Percentiles rank a stretch among this genome's conserved stretches.
Conservation (phyloP, 805 yeast genomes). For the Candida mattraensis region DNA sequence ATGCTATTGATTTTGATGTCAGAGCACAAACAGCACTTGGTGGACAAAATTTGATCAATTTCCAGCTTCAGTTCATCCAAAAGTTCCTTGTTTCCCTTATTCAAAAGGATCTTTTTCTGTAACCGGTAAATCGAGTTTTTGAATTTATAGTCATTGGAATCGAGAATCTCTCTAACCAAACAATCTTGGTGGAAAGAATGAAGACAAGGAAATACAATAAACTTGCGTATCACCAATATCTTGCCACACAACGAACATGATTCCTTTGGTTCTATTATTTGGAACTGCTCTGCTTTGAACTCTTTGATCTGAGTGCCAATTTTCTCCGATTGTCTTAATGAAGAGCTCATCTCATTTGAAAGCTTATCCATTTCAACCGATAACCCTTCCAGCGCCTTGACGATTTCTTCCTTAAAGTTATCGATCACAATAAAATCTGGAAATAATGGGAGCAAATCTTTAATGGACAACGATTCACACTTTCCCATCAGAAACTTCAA, state of each 20-base stretch:
- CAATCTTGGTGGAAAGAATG: conserved; percentile 92
- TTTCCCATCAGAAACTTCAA: conserved; percentile 41
- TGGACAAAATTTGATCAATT: conserved; percentile 58
- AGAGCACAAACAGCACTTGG: conserved; percentile 75
- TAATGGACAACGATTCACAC: conserved; percentile 59
- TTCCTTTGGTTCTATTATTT: conserved; percentile 78
- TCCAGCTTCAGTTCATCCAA: conserved; percentile 39
- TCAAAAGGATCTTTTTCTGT: conserved; percentile 42
- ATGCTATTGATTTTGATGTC: conserved; percentile 68
- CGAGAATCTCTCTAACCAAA: conserved; percentile 57
- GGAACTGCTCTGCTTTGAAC: conserved; percentile 51
- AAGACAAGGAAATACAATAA: conserved; percentile 82
- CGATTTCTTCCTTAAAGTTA: conserved; percentile 79
- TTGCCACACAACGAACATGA: conserved; percentile 73
- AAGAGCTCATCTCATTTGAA: conserved; percentile 72
- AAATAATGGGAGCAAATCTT: conserved; percentile 79
- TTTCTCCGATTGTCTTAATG: conserved; percentile 57
- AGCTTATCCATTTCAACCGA: conserved; percentile 64
- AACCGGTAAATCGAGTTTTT: conserved; percentile 61
- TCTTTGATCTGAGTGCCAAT: conserved; percentile 59
- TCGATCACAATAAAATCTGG: conserved; percentile 84
- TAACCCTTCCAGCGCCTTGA: conserved; percentile 72
- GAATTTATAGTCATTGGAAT: conserved; percentile 64
- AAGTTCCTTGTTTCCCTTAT: conserved; percentile 33
- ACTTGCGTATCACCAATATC: conserved; percentile 69